Percentiles rank a stretch among this genome's conserved stretches.
Evolutionary conservation across 2,329 filamentous ascomycete species (phyloP).

Genomic region (Pyrenochaeta sp.): DNA sequence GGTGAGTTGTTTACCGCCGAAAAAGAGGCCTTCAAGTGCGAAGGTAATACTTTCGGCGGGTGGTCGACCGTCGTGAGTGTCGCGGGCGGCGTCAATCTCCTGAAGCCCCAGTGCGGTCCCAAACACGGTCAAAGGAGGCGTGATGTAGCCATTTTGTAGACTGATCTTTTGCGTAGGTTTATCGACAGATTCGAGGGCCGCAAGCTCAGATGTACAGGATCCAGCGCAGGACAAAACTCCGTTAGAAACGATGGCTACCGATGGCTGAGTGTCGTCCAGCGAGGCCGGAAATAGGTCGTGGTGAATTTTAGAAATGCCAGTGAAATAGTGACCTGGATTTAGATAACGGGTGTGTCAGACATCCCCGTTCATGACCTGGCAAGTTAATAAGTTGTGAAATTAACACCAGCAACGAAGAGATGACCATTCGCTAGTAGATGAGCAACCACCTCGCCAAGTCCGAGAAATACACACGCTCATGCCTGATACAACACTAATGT

Average conservation of each 20-base stretch:
- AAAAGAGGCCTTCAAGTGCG: slow-evolving; percentile 57
- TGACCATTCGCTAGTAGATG: too few relatives aligned
- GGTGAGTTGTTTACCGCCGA: slow-evolving; percentile 51
- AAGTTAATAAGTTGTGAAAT: too few relatives aligned
- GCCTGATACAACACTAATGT: too few relatives aligned
- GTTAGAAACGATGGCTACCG: slow-evolving; percentile 56
- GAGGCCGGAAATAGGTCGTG: slow-evolving; percentile 46
- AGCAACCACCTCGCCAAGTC: too few relatives aligned
- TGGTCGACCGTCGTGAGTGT: slow-evolving; percentile 55
- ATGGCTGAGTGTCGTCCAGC: slow-evolving; percentile 51
- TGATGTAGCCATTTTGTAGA: slow-evolving; percentile 68
- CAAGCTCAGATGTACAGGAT: slow-evolving; percentile 57
- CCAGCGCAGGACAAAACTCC: slow-evolving; percentile 68
- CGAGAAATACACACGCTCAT: too few relatives aligned
- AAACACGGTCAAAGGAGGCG: slow-evolving; percentile 67
- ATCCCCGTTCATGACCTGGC: too few relatives aligned
- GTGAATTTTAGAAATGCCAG: slow-evolving; percentile 61
- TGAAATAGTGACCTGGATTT: too few relatives aligned
- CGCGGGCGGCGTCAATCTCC: slow-evolving; percentile 67
- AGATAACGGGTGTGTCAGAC: too few relatives aligned
- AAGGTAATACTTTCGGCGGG: slow-evolving; percentile 66
- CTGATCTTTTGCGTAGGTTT: slow-evolving; percentile 50
- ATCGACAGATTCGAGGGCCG: slow-evolving; percentile 48
- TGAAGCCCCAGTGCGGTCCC: slow-evolving; percentile 69
- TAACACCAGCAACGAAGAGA: too few relatives aligned